These are phyloP conservation scores for Peronospora farinosa DNA, from an alignment of 352 stramenopile genomes.

Conservation along the genomic window DNA sequence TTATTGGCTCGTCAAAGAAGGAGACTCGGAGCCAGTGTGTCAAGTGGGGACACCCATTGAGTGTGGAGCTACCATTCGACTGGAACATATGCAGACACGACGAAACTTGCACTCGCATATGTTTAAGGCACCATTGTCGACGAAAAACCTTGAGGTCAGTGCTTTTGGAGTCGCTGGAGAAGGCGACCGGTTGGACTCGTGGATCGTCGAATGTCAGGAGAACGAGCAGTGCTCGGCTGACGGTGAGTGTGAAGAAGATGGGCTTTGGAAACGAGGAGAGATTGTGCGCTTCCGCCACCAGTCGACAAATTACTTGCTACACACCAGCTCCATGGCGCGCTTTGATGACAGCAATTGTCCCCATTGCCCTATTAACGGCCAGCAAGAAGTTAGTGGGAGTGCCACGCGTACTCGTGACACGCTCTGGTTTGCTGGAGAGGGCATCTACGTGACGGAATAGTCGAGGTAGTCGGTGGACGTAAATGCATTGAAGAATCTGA, in stretches of 20 bases:
- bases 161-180: slow-evolving; percentile 76
- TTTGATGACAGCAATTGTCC: slow-evolving; percentile 82
- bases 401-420: slow-evolving; percentile 42
- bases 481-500: slow-evolving; percentile 1
- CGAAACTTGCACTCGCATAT: slow-evolving; percentile 78
- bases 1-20: slow-evolving; percentile 84
- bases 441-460: slow-evolving; percentile 71
- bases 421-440: slow-evolving; percentile 76
- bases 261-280: slow-evolving; percentile 67
- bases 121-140: slow-evolving; percentile 60
- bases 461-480: slow-evolving; percentile 1
- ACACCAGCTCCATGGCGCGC: slow-evolving; percentile 38
- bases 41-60: slow-evolving; percentile 45
- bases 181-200: slow-evolving; percentile 61
- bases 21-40: slow-evolving; percentile 42
- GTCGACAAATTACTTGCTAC: slow-evolving; percentile 44
- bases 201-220: slow-evolving; percentile 73
- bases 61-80: slow-evolving; percentile 57
- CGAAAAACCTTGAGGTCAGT: slow-evolving; percentile 62
- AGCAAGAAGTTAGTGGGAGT: slow-evolving; percentile 74
- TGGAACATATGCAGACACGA: slow-evolving; percentile 70
- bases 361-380: slow-evolving; percentile 76
- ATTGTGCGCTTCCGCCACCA: slow-evolving; percentile 63
- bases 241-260: slow-evolving; percentile 65
- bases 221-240: slow-evolving; percentile 61